Evolutionary conservation across 116 monocot species (phyloP), one percentile per base, ranked within the genome.

Genomic region (Cymodocea nodosa): DNA sequence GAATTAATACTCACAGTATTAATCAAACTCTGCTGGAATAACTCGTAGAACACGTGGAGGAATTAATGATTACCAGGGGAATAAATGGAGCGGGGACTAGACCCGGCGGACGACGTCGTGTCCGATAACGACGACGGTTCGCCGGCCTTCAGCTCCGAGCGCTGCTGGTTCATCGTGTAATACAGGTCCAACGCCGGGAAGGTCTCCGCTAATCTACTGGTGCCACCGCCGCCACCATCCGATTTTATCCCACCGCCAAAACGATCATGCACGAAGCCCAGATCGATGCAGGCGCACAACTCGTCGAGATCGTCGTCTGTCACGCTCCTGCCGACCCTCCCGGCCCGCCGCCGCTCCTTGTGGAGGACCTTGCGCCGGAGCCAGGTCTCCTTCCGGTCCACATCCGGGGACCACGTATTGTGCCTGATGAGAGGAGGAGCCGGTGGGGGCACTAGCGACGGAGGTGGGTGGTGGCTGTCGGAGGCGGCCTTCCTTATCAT

Each of bases 351-450:
- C 36, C 73, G 25, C 80, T 68, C 68, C 35, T 61, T 63, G 39
- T 66, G 71, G 34, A 60, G 71, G 15, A 44, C 25, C 69, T 59
- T 39, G 9, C 68, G 44, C 39, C 71, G 61, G 35, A 63, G 59
- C 80, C 80, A 80, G 2, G 75, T 49, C 55, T 80, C 71, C n/a
- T 80, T 68, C 36, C 71, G 67, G 56, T 74, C 80, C 20, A 51
- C 13, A 51, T 75, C 75, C 6, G 80, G 75, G 35, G 80, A 80
- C 80, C 75, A 75, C 6, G 80, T 71, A 20, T 10, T 50, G 54
- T 75, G 71, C 70, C 75, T 75, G 52, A 63, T 51, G 39, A 80
- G 68, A 14, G 60, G n/a, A 2, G 58, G 24, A 4, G 16, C 16
- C 18, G 51, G n/a, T 23, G 52, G 67, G 4, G 15, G 51, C 24